A percentile compares a stretch with the other conserved stretches of the same genome.
phyloP scores from a whole-genome alignment of 495 filamentous ascomycete genomes.

The Hypomontagnella submonticulosa region DNA sequence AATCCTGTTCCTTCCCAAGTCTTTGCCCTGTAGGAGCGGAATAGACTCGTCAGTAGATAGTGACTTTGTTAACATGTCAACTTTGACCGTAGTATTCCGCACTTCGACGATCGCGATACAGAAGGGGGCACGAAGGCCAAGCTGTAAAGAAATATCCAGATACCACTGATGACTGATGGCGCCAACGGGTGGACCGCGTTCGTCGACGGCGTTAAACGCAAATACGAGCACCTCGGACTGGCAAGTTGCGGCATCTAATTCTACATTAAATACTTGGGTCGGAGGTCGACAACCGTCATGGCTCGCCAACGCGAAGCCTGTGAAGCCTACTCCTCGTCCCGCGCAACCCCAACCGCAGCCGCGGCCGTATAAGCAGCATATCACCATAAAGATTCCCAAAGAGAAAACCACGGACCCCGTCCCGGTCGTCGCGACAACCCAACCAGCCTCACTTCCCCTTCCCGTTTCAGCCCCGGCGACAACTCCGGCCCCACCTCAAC shows the following conservation, averaged over 20 bases:
- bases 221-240: conserved; percentile 26
- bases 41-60: conserved; percentile 12
- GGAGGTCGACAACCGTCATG: conserved; percentile 73
- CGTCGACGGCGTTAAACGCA: conserved; percentile 17
- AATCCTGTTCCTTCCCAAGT: neutral
- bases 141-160: conserved; percentile 14
- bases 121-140: conserved; percentile 31
- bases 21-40: conserved; percentile 5
- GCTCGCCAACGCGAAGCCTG: conserved; percentile 63
- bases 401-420: neutral
- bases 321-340: conserved; percentile 54
- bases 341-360: conserved; percentile 22
- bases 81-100: conserved; percentile 23
- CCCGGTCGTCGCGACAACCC: conserved; percentile 25
- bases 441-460: conserved; percentile 29
- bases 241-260: conserved; percentile 73
- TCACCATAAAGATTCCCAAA: neutral
- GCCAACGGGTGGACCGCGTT: conserved; percentile 31
- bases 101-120: conserved; percentile 22
- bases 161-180: conserved; percentile 36
- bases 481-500: conserved; percentile 13
- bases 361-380: neutral
- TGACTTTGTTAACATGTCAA: conserved; percentile 26
- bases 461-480: conserved; percentile 25
- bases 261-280: conserved; percentile 73